A percentile compares a stretch with the other conserved stretches of the same genome.
Evolutionary conservation across 768 basidiomycete species (phyloP).

Genomic region (Boletus reticulatus): DNA sequence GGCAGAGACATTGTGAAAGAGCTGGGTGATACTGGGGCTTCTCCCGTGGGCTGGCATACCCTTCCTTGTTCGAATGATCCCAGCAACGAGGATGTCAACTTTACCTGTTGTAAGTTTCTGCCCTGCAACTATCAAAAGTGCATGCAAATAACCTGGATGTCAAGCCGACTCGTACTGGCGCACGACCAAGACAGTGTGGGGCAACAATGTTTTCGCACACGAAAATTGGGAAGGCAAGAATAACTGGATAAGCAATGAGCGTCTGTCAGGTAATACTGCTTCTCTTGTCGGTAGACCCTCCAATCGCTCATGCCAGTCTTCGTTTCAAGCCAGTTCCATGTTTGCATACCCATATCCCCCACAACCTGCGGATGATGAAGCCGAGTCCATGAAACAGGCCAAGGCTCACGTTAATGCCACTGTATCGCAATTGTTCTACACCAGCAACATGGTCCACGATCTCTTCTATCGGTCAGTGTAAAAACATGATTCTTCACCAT

Average conservation of each 20-base stretch:
- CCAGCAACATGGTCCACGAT: slow-evolving; percentile 77
- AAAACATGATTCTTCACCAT: not conserved
- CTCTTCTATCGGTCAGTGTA: slow-evolving; percentile 63
- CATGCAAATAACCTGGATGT: slow-evolving; percentile 5
- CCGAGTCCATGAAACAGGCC: slow-evolving; percentile 67
- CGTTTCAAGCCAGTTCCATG: slow-evolving; percentile 4
- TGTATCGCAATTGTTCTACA: slow-evolving; percentile 88
- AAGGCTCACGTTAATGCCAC: slow-evolving; percentile 84
- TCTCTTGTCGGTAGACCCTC: not conserved
- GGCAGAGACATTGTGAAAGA: slow-evolving; percentile 47
- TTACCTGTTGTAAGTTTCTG: slow-evolving; percentile 7
- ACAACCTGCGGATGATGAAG: slow-evolving; percentile 44
- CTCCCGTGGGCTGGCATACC: slow-evolving; percentile 90
- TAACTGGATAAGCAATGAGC: slow-evolving; percentile 66
- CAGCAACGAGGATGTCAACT: slow-evolving; percentile 16
- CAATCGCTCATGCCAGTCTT: not conserved
- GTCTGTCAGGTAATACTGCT: slow-evolving; percentile 53
- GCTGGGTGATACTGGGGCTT: slow-evolving; percentile 74
- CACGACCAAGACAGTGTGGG: slow-evolving; percentile 81
- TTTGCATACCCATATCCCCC: slow-evolving; percentile 82
- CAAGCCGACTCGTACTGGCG: slow-evolving; percentile 40
- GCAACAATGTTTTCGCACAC: slow-evolving; percentile 92
- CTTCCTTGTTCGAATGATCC: slow-evolving; percentile 76
- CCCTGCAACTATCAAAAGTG: too few species aligned
- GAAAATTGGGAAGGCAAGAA: slow-evolving; percentile 87